Base-by-base conservation (phyloP, 768 basidiomycete genomes). In the Tylopilus vinaceipallidus region DNA sequence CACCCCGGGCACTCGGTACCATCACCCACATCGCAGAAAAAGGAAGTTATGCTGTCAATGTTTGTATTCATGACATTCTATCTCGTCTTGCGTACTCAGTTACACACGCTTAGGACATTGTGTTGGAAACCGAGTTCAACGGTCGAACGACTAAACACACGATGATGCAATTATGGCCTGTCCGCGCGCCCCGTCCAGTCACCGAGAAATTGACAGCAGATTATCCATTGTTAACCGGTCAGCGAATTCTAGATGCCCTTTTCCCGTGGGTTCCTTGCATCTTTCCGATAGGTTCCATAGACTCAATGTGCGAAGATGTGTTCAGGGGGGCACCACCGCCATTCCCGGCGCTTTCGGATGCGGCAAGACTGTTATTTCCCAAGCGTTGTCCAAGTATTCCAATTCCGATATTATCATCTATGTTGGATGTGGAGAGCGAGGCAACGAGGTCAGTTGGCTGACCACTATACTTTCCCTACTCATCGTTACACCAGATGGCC, bases 391-490 rank as follows among this genome's bases (percentile, higher is more conserved):
- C 50, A 99, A 99, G 70, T 99, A 83, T 73, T 99, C 97, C 23
- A 99, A 99, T 76, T 97, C 94, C 59, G 95, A 98, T 69, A 98
- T 98, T 62, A 98, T 99, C 66, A 84, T 99, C 59, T 99, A 99
- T 65, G 97, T 99, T 59, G 97, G 97, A 22, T 98, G 97, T 66
- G 97, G 95, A 54, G 97, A 99, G 71, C 91, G 97, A 59, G 95
- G 95, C 63, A 98, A 98, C 64, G 93, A 97, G 80, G 90, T 85
- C 50, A 42, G 75, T 61, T 35, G 26, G 12, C 33, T 30, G 26
- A 35, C 3, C 22, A 24, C 22, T 66, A 82, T 88, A 75, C 48
- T 72, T 49, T 19, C 37, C 26, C 14, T 43, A 26, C 54, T 59
- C 9, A 67, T 16, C 26, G 1, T n/a, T 41, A 23, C 50, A n/a